Conservation (phyloP, 805 yeast genomes). For the Clavispora fructus region DNA sequence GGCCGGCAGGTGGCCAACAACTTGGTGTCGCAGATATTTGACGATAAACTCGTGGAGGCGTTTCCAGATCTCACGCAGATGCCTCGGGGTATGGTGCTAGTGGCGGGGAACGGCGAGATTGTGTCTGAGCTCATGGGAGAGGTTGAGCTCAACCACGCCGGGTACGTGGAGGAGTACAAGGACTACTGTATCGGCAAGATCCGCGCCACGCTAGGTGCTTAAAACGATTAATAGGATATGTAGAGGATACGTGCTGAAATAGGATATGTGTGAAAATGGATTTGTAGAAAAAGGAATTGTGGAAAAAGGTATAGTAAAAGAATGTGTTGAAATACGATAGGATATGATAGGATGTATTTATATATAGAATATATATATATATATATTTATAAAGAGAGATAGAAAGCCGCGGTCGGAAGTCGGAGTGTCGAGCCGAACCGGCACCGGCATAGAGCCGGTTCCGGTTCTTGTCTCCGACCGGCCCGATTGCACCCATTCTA, state of each 20-base stretch:
- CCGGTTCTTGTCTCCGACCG: neutral
- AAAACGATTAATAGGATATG: neutral
- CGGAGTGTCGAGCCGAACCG: neutral
- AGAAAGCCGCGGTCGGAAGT: too few species aligned
- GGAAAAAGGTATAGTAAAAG: too few species aligned
- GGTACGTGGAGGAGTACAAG: conserved; percentile 33
- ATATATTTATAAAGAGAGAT: too few species aligned
- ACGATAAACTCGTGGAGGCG: conserved; percentile 27
- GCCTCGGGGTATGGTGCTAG: conserved; percentile 38
- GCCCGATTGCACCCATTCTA: neutral
- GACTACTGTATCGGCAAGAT: conserved; percentile 40
- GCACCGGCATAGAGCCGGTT: neutral
- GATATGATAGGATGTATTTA: too few species aligned
- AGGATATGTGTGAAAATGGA: too few species aligned
- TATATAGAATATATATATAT: too few species aligned
- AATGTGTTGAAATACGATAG: too few species aligned
- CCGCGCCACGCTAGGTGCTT: conserved; percentile 29
- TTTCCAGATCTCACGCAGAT: conserved; percentile 28
- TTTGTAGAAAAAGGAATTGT: too few species aligned
- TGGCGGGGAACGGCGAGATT: conserved; percentile 35
- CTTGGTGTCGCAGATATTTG: conserved; percentile 23
- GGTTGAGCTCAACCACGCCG: conserved; percentile 28
- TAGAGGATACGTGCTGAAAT: neutral
- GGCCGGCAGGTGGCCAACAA: conserved; percentile 38
- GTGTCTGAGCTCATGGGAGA: conserved; percentile 32